Evolutionary conservation across 306 rosid genomes (phyloP).

Genomic region (Rubus idaeus): DNA sequence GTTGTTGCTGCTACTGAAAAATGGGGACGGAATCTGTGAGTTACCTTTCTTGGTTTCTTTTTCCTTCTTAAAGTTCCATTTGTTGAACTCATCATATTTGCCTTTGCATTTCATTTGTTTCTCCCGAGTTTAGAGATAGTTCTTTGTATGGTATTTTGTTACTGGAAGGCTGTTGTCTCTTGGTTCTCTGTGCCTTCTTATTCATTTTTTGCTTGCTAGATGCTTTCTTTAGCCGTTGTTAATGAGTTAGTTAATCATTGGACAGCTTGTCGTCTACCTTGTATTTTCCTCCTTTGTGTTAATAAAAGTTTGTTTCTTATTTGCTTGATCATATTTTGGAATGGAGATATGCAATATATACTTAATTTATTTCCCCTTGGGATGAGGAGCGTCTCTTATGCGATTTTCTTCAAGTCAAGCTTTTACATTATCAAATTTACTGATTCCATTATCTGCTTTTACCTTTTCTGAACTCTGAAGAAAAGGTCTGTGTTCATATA

Average conservation of each 20-base stretch:
- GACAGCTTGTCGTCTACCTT: background rate
- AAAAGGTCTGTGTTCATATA: background rate
- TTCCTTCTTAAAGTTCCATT: constrained; percentile 12
- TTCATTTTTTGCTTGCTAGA: background rate
- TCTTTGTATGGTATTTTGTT: background rate
- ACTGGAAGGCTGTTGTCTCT: background rate
- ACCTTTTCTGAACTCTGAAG: background rate
- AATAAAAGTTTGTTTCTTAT: background rate
- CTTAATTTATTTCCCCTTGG: background rate
- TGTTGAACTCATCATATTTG: constrained; percentile 17
- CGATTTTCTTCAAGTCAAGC: background rate
- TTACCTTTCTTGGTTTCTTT: constrained; percentile 31
- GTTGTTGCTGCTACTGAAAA: constrained; percentile 73
- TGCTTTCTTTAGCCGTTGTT: background rate
- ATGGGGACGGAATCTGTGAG: constrained; percentile 97
- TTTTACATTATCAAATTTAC: background rate
- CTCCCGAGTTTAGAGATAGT: background rate
- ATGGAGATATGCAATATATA: background rate
- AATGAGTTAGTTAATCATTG: background rate
- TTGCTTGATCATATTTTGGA: background rate
- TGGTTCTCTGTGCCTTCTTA: background rate
- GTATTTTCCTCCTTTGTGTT: background rate
- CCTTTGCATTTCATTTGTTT: background rate
- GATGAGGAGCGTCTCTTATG: background rate
- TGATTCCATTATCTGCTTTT: background rate